Percentiles rank a stretch among this genome's conserved stretches.
Evolutionary conservation across 768 basidiomycete genomes (phyloP).

Genomic region (Termitomyces sp.): DNA sequence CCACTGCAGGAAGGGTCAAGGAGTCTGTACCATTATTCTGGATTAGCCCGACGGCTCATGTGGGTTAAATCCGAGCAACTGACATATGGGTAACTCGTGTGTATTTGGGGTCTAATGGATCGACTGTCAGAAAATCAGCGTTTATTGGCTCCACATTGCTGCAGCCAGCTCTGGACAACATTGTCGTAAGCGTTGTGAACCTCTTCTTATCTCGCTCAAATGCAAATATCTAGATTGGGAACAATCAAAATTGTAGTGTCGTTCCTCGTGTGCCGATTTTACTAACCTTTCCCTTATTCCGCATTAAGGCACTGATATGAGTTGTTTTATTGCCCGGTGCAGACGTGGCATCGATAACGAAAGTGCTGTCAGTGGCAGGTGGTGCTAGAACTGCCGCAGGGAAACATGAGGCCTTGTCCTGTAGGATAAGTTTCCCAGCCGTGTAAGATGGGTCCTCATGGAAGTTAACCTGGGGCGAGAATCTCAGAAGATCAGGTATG

Average conservation of each 20-base stretch:
- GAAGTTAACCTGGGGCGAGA: slow-evolving; percentile 61
- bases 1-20: slow-evolving; percentile 97
- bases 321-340: slow-evolving; percentile 99
- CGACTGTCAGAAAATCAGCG: slow-evolving; percentile 77
- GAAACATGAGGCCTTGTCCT: slow-evolving; percentile 98
- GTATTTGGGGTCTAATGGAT: slow-evolving; percentile 62
- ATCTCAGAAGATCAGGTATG: slow-evolving; percentile 75
- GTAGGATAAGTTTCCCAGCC: slow-evolving; percentile 81
- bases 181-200: slow-evolving; percentile 75
- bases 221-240: slow-evolving; percentile 56
- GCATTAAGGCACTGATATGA: slow-evolving; percentile 86
- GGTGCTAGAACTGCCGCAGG: slow-evolving; percentile 85
- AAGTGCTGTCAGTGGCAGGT: slow-evolving; percentile 41
- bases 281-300: slow-evolving; percentile 70
- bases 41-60: background rate
- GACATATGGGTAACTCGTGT: slow-evolving; percentile 81
- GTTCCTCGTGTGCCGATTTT: background rate
- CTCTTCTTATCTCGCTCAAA: slow-evolving; percentile 85
- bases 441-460: slow-evolving; percentile 69
- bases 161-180: slow-evolving; percentile 84
- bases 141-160: slow-evolving; percentile 72
- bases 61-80: slow-evolving; percentile 19
- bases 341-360: slow-evolving; percentile 90
- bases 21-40: slow-evolving; percentile 41
- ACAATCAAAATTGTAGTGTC: background rate